Conservation (phyloP, 768 basidiomycete genomes). For the Pleurotus platypus region DNA sequence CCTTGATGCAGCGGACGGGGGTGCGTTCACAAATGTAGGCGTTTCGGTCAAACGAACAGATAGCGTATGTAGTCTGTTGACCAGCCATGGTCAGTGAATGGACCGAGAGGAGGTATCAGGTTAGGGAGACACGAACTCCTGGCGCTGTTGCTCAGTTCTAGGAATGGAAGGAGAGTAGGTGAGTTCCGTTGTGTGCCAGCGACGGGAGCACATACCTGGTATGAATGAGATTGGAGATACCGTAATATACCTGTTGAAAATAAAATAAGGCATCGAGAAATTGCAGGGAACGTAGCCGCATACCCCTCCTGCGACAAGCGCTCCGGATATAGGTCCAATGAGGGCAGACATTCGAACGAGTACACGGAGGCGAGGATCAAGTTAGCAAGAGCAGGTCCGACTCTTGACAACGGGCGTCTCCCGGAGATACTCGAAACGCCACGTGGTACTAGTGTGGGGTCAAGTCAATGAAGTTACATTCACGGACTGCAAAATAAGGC, state of each 20-base stretch:
- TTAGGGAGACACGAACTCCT: conserved; percentile 44
- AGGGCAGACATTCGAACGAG: conserved; percentile 48
- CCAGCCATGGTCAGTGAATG: no score
- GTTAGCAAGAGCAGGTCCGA: neutral
- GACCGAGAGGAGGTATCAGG: neutral
- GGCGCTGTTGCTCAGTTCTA: conserved; percentile 53
- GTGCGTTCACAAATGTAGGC: conserved; percentile 42
- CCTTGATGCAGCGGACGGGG: conserved; percentile 51
- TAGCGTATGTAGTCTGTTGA: conserved; percentile 42
- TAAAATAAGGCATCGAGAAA: neutral
- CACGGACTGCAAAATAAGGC: no score
- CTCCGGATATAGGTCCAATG: conserved; percentile 66
- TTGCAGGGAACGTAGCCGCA: conserved; percentile 16
- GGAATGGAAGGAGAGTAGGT: neutral
- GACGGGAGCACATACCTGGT: conserved; percentile 37
- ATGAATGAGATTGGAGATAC: conserved; percentile 63
- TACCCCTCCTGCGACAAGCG: conserved; percentile 65
- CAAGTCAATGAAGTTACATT: no score
- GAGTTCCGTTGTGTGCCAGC: no score
- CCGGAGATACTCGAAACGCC: no score
- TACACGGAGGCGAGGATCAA: neutral
- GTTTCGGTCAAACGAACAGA: conserved; percentile 50
- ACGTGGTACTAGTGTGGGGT: no score
- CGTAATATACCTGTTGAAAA: conserved; percentile 57
- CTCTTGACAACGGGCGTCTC: neutral